Base-by-base conservation (phyloP, 805 yeast genomes). In the Pichia exigua region DNA sequence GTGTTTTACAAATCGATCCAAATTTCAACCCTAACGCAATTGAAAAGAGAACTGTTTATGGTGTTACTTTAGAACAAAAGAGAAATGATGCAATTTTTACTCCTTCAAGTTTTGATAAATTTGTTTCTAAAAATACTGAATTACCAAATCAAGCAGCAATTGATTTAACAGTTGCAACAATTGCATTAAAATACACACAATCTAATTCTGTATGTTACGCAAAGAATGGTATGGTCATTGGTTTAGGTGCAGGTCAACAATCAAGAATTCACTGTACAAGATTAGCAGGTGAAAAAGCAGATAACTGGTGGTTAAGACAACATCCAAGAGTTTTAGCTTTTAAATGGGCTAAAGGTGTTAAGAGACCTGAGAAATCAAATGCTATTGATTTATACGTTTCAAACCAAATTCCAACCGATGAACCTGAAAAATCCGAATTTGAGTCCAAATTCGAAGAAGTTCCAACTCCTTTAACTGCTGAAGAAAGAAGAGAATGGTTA, bases 291-390 rank as follows among this genome's bases (percentile, higher is more conserved):
- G 99, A 94, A 67, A 94, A 94, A 78, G 97, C 98, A 59, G 97
- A 94, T 72, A 91, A 91, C 81, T 94, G 98, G 98, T 94, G 99
- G 99, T 80, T 94, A 66, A 86, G 99, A 78, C 98, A 94, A 73
- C 99, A 94, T 73, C 98, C 98, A 61, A 82, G 76, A 68, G 98
- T 94, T 10, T 74, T 94, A 54, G 94, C 74, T 24, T 86, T 94
- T 81, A 81, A 92, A 74, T 94, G 98, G 98, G 95, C 96, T 57
- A 89, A 89, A 76, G 98, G 98, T 66, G 86, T 86, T 61, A 94
- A 94, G 81, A 88, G 97, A 76, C 97, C 98, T 57, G 99, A 94
- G 69, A 94, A 94, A 81, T 86, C 96, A 48, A 94, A 94, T 68
- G 99, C 97, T 51, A 94, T 94, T 70, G 99, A 94, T 71, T 77